These are phyloP conservation scores for Lentinula aciculospora DNA, from an alignment of 768 basidiomycete genomes.

Conservation along the genomic window DNA sequence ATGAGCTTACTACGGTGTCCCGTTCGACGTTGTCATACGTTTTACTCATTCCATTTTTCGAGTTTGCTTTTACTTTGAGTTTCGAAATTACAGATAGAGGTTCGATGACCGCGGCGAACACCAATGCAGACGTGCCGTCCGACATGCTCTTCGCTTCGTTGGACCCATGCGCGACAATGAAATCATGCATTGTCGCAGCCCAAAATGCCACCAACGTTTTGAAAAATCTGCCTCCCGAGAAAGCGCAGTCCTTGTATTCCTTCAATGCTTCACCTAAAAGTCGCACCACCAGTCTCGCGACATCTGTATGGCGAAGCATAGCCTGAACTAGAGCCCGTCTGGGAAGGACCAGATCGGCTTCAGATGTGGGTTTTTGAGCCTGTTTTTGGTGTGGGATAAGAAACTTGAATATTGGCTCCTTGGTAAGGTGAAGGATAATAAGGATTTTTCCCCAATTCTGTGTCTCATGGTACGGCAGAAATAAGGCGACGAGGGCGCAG, in stretches of 20 bases:
- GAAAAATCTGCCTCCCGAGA: constrained; percentile 27
- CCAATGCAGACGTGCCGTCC: constrained; percentile 59
- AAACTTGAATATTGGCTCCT: constrained; percentile 60
- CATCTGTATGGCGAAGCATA: constrained; percentile 65
- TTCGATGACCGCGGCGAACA: constrained; percentile 59
- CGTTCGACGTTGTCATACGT: background rate
- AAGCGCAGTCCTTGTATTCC: constrained; percentile 23
- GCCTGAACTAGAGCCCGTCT: constrained; percentile 68
- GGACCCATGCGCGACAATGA: constrained; percentile 40
- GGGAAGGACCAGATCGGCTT: constrained; percentile 69
- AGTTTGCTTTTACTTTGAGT: constrained; percentile 32
- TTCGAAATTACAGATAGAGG: constrained; percentile 33
- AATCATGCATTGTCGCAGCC: constrained; percentile 73
- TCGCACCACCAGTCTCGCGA: constrained; percentile 65
- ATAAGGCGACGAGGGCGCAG: constrained; percentile 67
- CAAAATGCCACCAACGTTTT: constrained; percentile 80
- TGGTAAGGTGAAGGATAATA: constrained; percentile 69
- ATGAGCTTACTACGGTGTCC: constrained; percentile 1
- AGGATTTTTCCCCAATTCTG: constrained; percentile 93
- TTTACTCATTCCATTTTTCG: constrained; percentile 25
- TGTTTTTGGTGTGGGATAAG: constrained; percentile 24
- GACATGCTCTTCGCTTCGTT: constrained; percentile 46
- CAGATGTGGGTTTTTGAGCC: constrained; percentile 53
- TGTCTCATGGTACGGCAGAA: constrained; percentile 93
- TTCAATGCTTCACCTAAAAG: constrained; percentile 60